Base-by-base conservation (phyloP, 352 stramenopile species). In the Globisporangium cystogenes region DNA sequence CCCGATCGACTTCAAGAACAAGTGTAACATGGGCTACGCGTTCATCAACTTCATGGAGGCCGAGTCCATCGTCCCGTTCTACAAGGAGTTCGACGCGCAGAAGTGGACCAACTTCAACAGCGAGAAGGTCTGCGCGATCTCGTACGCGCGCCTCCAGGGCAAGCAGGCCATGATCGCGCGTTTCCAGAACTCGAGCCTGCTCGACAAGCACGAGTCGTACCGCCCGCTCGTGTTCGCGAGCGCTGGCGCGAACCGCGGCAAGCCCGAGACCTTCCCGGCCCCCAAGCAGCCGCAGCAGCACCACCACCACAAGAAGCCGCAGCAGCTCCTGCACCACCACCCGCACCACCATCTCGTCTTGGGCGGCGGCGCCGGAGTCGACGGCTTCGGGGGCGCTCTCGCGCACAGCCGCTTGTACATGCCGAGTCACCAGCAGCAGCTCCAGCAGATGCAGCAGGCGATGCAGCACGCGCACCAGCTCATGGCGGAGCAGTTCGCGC, bases 1-100 rank as follows among this genome's bases (percentile, higher is more conserved):
- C 45, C 97, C 97, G 21, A 99, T 99, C 60, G 97, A 99, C 76
- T 99, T 99, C 74, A 99, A 99, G 84, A 99, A 99, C 74, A 97
- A 97, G 70, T 99, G 97, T 79, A 99, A 99, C 78, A 96, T 99
- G 78, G 98, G 97, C 20, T 99, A 99, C 72, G 97, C 97, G 20
- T 99, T 99, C 75, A 98, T 99, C 61, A 99, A 99, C 76, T 99
- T 99, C 75, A 95, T 99, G 43, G 81, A 98, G 27, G 62, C 81
- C 11, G 67, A 60, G 14, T 68, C 57, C 53, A 95, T 94, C 43
- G 68, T 90, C 29, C 59, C 71, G 37, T 96, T 96, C 46, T 86
- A 92, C 64, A 64, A 85, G 27, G 77, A 92, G 53, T 96, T 96
- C 55, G 76, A 96, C 50, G 67, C 66, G 37, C 81, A 93, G 51